These are phyloP conservation scores for Diaporthe caulivora DNA, from an alignment of 2,329 filamentous ascomycete species.

Conservation along the genomic window DNA sequence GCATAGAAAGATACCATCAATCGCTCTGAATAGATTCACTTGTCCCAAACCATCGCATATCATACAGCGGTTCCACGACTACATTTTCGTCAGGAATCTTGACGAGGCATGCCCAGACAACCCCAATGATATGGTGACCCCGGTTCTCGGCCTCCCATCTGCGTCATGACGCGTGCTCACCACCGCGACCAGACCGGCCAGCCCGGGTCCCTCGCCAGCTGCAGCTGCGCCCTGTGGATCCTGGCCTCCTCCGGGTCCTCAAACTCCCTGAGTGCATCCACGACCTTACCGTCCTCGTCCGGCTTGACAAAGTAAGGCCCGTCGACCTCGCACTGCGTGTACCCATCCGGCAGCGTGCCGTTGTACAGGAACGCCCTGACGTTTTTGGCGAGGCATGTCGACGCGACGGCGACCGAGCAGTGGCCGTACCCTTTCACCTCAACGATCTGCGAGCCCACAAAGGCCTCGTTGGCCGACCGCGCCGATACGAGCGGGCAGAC, in stretches of 20 bases:
- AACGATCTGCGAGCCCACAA: constrained; percentile 53
- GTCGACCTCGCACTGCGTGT: constrained; percentile 54
- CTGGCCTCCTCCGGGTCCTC: constrained; percentile 32
- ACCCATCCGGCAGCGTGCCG: constrained; percentile 52
- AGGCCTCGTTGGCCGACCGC: constrained; percentile 49
- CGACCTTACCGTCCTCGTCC: constrained; percentile 38
- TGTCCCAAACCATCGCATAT: neutral
- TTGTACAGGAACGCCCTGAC: constrained; percentile 53
- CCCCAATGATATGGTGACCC: neutral
- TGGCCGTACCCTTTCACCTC: constrained; percentile 59
- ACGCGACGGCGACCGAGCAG: constrained; percentile 53
- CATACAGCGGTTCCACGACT: neutral
- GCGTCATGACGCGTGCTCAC: neutral
- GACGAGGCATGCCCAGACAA: neutral
- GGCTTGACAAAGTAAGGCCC: constrained; percentile 53
- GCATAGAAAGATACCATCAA: constrained; percentile 15
- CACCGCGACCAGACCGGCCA: constrained; percentile 35
- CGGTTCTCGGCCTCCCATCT: too few relatives aligned
- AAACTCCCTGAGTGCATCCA: constrained; percentile 28
- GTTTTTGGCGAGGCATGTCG: constrained; percentile 51
- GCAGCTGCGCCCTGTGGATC: constrained; percentile 37
- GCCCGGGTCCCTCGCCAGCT: constrained; percentile 36
- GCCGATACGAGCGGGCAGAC: constrained; percentile 63
- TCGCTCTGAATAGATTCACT: constrained; percentile 8
- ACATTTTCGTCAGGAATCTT: neutral